Base-by-base conservation (phyloP, 768 basidiomycete species). In the Boletus patriciae region DNA sequence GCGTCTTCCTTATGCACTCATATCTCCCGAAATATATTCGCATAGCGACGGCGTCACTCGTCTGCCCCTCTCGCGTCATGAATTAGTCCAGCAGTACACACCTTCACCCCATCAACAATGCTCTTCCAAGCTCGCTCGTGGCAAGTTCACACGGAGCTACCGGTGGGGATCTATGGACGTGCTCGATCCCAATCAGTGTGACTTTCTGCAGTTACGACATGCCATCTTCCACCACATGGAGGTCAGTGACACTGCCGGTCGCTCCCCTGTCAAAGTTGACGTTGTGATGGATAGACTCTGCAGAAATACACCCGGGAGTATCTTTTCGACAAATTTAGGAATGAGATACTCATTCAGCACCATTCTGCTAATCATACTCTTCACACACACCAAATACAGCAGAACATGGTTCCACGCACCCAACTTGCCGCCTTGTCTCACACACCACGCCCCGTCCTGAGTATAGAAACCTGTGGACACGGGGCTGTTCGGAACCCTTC, bases 191-290 rank as follows among this genome's bases (percentile, higher is more conserved):
- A 80, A 72, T 38, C 92, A 95, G 64, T 87, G 85, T 66, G 94
- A 96, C 72, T 94, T 95, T 71, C 65, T 86, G 34, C 72, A 83
- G 38, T 81, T 96, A 54, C 84, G 90, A 55, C 80, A 81, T 31
- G 90, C 90, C 46, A 83, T 96, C 60, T 87, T 94, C 68, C 90
- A 90, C 68, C 90, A 92, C 70, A 90, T 94, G 87, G 84, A 89
- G 82, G 92, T 93, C 76, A 70, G 81, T 68, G 58, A 48, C 53
- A 33, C 54, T 61, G 50, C 52, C 62, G 42, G 57, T 53, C 45
- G 47, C 42, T 57, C 33, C 37, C 52, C 37, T 54, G 60, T 63
- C 59, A 37, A 62, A 51, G 42, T 54, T 64, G 54, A 69, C 50
- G 27, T 48, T 48, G 54, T 54, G 50, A 55, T 69, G 55, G 67